Evolutionary conservation across 176 grass and related monocot species (phyloP).

Genomic region (Oryza glaberrima): DNA sequence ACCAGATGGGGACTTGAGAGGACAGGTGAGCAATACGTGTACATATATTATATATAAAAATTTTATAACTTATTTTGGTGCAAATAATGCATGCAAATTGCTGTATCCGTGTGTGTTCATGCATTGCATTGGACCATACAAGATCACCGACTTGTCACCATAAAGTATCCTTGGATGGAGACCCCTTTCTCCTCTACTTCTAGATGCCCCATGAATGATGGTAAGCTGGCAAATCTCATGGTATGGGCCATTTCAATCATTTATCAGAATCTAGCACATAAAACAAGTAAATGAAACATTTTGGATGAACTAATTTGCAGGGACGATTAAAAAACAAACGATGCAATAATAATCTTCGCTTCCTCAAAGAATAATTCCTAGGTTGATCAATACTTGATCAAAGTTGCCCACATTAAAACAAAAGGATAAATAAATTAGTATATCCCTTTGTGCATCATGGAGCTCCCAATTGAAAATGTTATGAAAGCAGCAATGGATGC

Average conservation of each 20-base stretch:
- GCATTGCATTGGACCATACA: slow-evolving; percentile 18
- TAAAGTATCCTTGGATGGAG: slow-evolving; percentile 16
- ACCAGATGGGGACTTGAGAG: slow-evolving; percentile 2
- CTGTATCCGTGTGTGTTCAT: slow-evolving; percentile 4
- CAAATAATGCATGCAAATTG: background rate
- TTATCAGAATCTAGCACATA: background rate
- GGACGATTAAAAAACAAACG: background rate
- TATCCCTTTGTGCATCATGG: slow-evolving; percentile 39
- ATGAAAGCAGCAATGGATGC: slow-evolving; percentile 28
- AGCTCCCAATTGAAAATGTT: slow-evolving; percentile 26
- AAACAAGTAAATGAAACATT: background rate
- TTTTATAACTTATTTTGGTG: background rate
- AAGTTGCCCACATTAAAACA: background rate
- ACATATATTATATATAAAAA: background rate
- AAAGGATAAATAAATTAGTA: slow-evolving; percentile 28
- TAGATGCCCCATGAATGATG: slow-evolving; percentile 16
- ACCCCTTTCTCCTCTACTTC: slow-evolving; percentile 7
- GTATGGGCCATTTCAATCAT: slow-evolving; percentile 12
- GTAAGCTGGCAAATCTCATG: slow-evolving; percentile 27
- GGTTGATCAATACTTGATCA: background rate
- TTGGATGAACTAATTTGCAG: slow-evolving; percentile 16
- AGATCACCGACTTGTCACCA: background rate
- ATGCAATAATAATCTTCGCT: background rate
- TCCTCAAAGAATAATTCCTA: background rate
- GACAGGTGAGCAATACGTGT: background rate